Conservation (phyloP, 2,329 filamentous ascomycete species). For the Elsinoe perseae region DNA sequence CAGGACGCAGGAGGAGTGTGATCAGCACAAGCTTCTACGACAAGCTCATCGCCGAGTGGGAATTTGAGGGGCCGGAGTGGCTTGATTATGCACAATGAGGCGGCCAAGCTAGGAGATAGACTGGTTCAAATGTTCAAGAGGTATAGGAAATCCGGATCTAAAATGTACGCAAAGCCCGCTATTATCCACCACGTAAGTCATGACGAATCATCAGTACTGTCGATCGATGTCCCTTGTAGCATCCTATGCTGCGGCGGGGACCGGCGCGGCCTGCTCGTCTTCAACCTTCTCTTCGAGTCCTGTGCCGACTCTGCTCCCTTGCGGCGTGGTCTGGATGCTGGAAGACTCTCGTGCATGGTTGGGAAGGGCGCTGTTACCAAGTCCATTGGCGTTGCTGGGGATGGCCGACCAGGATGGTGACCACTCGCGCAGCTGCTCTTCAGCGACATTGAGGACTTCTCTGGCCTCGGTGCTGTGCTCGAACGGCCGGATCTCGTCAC, state of each 20-base stretch:
- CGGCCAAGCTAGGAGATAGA: neutral
- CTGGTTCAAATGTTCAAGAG: neutral
- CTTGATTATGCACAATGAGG: neutral
- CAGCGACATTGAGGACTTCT: conserved; percentile 84
- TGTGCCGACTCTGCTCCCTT: conserved; percentile 10
- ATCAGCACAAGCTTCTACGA: conserved; percentile 75
- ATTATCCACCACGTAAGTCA: neutral
- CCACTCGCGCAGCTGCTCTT: conserved; percentile 80
- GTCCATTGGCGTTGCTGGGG: conserved; percentile 39
- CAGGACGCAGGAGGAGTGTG: conserved; percentile 34
- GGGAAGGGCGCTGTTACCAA: conserved; percentile 43
- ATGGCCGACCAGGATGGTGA: conserved; percentile 49
- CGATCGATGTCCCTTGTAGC: neutral
- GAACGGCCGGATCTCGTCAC: conserved; percentile 66
- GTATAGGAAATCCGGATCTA: conserved; percentile 4
- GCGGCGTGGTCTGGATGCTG: conserved; percentile 11
- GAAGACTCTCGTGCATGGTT: neutral
- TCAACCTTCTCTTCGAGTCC: conserved; percentile 5
- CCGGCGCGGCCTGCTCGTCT: neutral
- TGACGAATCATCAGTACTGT: conserved; percentile 1
- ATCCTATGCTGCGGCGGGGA: conserved; percentile 4
- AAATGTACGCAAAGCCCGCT: neutral
- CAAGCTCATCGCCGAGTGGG: conserved; percentile 61
- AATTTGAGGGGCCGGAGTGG: conserved; percentile 17
- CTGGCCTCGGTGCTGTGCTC: conserved; percentile 59